Conservation (phyloP, 768 basidiomycete species). For the Tylopilus plumbeoviolaceoides region DNA sequence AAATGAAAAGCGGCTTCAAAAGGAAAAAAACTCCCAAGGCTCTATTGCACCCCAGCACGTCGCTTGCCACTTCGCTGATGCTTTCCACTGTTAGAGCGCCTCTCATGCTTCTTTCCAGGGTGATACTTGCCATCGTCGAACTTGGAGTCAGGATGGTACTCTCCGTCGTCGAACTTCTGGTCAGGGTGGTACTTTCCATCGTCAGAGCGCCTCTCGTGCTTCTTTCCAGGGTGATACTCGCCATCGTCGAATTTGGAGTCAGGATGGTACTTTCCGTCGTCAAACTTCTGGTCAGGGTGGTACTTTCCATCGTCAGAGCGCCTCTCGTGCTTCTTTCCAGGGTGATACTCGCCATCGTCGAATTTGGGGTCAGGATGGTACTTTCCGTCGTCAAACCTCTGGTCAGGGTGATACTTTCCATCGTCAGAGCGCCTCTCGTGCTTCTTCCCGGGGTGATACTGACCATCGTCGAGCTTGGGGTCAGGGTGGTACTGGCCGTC, state of each 20-base stretch:
- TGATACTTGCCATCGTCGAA: slow-evolving; percentile 9
- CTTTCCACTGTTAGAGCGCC: slow-evolving; percentile 9
- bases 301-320: slow-evolving; percentile 11
- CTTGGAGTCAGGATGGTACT: slow-evolving; percentile 7
- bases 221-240: background rate
- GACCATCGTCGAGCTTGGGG: background rate
- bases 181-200: background rate
- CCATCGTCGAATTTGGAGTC: background rate
- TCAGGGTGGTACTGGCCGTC: slow-evolving; percentile 6
- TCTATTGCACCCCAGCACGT: background rate
- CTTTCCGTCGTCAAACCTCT: background rate
- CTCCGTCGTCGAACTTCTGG: background rate
- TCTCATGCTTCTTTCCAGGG: background rate
- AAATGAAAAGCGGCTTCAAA: slow-evolving; percentile 3
- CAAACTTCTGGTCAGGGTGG: background rate
- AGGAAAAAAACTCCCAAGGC: background rate
- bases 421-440: slow-evolving; percentile 3
- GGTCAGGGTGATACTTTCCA: slow-evolving; percentile 3
- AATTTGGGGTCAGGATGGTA: background rate
- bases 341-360: background rate
- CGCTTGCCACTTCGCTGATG: background rate
- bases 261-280: slow-evolving; percentile 9
- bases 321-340: too few relatives aligned
- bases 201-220: background rate
- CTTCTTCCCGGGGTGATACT: background rate